Evolutionary conservation across 345 rosid species (phyloP).

Genomic region (sweet orange (Citrus sinensis)): DVS_A1.0 CM039168.1:3869501-3870000

Average conservation of each 20-base stretch:
- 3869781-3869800: slow-evolving; percentile 72
- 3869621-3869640: slow-evolving; percentile 82
- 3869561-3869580: slow-evolving; percentile 75
- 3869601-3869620: slow-evolving; percentile 53
- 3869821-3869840: slow-evolving; percentile 48
- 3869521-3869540: slow-evolving; percentile 44
- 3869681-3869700: slow-evolving; percentile 59
- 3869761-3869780: slow-evolving; percentile 41
- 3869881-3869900: slow-evolving; percentile 29
- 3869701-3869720: slow-evolving; percentile 70
- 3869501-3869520: slow-evolving; percentile 65
- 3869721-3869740: slow-evolving; percentile 58
- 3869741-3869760: slow-evolving; percentile 69
- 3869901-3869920: slow-evolving; percentile 43
- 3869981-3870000: slow-evolving; percentile 58
- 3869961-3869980: slow-evolving; percentile 45
- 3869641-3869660: slow-evolving; percentile 52
- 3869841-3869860: slow-evolving; percentile 51
- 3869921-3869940: slow-evolving; percentile 61
- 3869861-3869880: slow-evolving; percentile 43
- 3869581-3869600: slow-evolving; percentile 54
- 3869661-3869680: slow-evolving; percentile 55
- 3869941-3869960: slow-evolving; percentile 52
- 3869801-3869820: slow-evolving; percentile 46
- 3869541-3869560: slow-evolving; percentile 61